A percentile compares a stretch with the other conserved stretches of the same genome.
phyloP scores from a whole-genome alignment of 1,284 basidiomycete species.

The Rhodotorula sp. region DNA sequence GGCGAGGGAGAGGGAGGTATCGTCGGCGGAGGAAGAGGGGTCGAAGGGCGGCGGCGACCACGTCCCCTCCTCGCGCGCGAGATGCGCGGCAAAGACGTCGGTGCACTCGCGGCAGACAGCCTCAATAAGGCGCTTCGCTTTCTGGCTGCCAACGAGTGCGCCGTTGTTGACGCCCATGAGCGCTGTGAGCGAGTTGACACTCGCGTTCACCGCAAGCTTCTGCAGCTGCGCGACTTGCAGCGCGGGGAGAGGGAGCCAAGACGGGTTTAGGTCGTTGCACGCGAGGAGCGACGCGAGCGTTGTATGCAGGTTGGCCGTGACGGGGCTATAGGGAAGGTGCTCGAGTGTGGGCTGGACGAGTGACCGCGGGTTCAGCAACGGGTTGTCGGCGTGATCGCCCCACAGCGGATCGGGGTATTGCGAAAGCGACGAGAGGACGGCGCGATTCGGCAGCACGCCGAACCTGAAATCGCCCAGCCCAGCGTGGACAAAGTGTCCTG shows the following conservation, averaged over 20 bases:
- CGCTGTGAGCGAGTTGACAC: constrained; percentile 86
- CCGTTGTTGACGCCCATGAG: constrained; percentile 80
- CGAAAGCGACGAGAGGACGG: constrained; percentile 44
- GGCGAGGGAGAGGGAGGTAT: constrained; percentile 10
- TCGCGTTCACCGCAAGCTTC: constrained; percentile 81
- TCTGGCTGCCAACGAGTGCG: constrained; percentile 53
- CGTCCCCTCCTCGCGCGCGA: constrained; percentile 33
- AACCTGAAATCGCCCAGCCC: constrained; percentile 73
- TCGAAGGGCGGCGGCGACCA: constrained; percentile 21
- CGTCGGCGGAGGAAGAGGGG: neutral
- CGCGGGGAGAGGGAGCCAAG: constrained; percentile 69
- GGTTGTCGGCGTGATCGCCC: constrained; percentile 36
- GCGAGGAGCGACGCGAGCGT: constrained; percentile 69
- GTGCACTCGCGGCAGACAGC: constrained; percentile 45
- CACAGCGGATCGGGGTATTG: constrained; percentile 17
- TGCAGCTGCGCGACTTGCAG: constrained; percentile 72
- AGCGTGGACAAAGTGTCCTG: constrained; percentile 66
- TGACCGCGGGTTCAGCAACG: constrained; percentile 42
- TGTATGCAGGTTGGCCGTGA: constrained; percentile 61
- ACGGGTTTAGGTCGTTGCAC: constrained; percentile 61
- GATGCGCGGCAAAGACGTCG: constrained; percentile 44
- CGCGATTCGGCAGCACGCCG: constrained; percentile 74
- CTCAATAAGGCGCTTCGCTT: constrained; percentile 41
- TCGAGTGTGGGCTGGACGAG: constrained; percentile 56
- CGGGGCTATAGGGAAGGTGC: constrained; percentile 56